Conservation (phyloP, 257 asterid genomes). For the Solanum tacnaense region DNA sequence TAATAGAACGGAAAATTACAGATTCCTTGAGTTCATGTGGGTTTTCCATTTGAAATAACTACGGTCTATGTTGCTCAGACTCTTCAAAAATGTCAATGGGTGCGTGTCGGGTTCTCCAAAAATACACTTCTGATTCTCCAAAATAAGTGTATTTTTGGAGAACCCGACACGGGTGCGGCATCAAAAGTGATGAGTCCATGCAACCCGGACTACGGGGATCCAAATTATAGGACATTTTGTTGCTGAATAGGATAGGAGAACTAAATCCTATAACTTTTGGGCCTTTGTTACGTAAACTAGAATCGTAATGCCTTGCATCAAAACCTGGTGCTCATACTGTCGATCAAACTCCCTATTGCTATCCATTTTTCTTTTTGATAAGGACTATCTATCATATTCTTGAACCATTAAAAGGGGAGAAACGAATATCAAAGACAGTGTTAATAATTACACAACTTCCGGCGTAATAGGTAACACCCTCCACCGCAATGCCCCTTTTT, state of each 20-base stretch:
- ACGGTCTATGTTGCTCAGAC: too few species aligned
- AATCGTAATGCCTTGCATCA: not conserved
- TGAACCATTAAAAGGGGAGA: not conserved
- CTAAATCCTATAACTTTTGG: not conserved
- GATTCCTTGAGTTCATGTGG: not conserved
- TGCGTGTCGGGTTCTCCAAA: too few species aligned
- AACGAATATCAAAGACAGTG: not conserved
- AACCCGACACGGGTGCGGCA: too few species aligned
- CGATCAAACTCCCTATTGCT: not conserved
- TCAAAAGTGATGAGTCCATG: too few species aligned
- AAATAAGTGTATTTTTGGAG: too few species aligned
- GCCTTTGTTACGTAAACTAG: not conserved
- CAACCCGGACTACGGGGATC: not conserved
- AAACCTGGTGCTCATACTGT: not conserved
- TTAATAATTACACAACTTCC: not conserved
- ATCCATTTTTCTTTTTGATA: not conserved
- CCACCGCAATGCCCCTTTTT: not conserved
- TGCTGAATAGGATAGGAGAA: not conserved
- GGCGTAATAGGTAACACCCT: not conserved
- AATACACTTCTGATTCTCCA: too few species aligned
- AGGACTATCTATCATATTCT: not conserved
- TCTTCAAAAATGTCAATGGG: too few species aligned
- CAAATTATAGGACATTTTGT: not conserved
- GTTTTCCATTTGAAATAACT: not conserved
- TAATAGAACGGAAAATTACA: not conserved